Base-by-base conservation (phyloP, 345 rosid genomes). In the Gossypium raimondii region DNA sequence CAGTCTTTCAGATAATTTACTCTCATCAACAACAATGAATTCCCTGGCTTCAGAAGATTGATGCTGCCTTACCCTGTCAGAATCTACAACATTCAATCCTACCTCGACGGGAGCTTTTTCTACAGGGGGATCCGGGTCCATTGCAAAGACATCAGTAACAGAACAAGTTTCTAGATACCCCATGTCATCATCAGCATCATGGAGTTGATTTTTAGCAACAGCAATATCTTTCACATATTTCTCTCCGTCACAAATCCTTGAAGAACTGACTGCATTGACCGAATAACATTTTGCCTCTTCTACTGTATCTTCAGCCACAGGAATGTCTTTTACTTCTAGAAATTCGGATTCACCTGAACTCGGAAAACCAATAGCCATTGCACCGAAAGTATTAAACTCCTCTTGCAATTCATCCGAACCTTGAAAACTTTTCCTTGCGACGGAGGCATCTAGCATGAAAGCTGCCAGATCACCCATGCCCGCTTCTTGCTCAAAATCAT, bases 401-500 rank as follows among this genome's bases (percentile, higher is more conserved):
- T 51, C 84, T 47, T 65, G 57, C 69, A 66, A 50, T 56, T 78
- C 84, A 82, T 73, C 71, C 73, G 74, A 74, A 70, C 24, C 80
- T 70, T 75, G 80, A 86, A 66, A 60, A 76, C 61, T 67, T 75
- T 65, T 38, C n/a, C 73, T 66, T 66, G 79, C 45, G 45, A 67
- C 18, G 22, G 80, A 65, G 74, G 63, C 68, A n/a, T 73, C 79
- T 38, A 85, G 79, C 56, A 72, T 73, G 72, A 86, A 68, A 8
- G 84, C 79, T 79, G 81, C 78, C 66, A 75, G 80, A 79, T 47
- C 62, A 71, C 64, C 72, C 61, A 79, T 84, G 13, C 83, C 85
- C 1, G 85, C 84, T 86, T 90, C 88, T 82, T 73, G 89, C 84
- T 89, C 94, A 83, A 89, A 95, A 77, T 89, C 97, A 82, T 91